Conservation (phyloP, 2,329 filamentous ascomycete species). For the Lasiodiplodia sp. region DNA sequence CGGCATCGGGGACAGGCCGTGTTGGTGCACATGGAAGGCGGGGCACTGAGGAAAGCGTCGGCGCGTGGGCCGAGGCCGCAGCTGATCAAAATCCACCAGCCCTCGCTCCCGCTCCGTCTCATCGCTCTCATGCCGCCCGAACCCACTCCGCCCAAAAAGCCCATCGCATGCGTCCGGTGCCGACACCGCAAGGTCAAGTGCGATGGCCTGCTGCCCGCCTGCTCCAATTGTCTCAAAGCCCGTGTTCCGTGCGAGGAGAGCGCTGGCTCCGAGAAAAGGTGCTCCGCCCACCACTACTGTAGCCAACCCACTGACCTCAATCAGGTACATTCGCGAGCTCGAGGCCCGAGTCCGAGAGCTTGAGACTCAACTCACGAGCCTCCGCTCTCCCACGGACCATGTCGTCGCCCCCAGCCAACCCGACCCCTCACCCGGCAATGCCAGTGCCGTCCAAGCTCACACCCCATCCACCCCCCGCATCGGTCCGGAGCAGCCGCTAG, state of each 20-base stretch:
- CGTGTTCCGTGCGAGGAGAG: conserved; percentile 20
- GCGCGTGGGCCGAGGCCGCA: not conserved
- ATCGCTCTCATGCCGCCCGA: conserved; percentile 18
- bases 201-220: conserved; percentile 19
- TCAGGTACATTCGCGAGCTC: conserved; percentile 12
- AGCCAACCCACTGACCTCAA: not conserved
- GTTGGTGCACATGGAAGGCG: not conserved
- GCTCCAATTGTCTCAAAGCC: conserved; percentile 19
- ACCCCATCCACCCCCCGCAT: conserved; percentile 10
- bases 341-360: conserved; percentile 9
- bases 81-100: not conserved
- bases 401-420: not conserved
- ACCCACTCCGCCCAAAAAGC: conserved; percentile 8
- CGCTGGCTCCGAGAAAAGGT: conserved; percentile 13
- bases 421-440: not conserved
- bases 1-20: too few relatives aligned
- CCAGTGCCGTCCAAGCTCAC: not conserved
- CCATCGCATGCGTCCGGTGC: conserved; percentile 9
- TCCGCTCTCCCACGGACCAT: not conserved
- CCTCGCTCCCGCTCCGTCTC: conserved; percentile 12
- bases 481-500: conserved; percentile 36
- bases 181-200: conserved; percentile 24
- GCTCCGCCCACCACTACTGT: not conserved
- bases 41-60: not conserved
- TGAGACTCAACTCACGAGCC: not conserved